These are phyloP conservation scores for Leishmania amazonensis DNA, from an alignment of 208 protist genomes.

Conservation along the genomic window DNA sequence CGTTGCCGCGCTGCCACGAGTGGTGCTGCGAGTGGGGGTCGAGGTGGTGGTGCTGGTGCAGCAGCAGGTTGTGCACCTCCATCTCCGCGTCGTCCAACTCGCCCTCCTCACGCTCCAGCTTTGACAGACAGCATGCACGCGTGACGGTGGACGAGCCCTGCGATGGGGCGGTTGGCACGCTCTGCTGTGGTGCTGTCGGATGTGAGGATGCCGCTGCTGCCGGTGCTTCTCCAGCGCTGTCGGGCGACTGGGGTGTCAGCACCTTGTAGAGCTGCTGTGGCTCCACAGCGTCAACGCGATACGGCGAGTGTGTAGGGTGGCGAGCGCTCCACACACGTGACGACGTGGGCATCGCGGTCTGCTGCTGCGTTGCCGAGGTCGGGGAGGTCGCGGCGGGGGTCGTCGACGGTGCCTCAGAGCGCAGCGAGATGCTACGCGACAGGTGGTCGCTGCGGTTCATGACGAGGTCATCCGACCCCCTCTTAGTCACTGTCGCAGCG, in stretches of 20 bases:
- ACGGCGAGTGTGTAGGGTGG: background rate
- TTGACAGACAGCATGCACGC: background rate
- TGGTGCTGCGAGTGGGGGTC: background rate
- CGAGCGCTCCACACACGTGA: background rate
- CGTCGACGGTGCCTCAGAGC: background rate
- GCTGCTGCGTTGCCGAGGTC: background rate
- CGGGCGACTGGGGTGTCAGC: background rate
- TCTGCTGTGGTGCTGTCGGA: background rate
- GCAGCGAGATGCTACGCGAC: background rate
- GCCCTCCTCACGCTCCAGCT: background rate
- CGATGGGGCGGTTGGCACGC: background rate
- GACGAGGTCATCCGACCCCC: background rate
- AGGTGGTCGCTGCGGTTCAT: background rate
- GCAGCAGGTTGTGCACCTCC: background rate
- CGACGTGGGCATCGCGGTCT: background rate
- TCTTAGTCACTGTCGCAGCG: background rate
- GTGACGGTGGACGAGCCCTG: background rate
- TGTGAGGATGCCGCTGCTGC: slow-evolving; percentile 3
- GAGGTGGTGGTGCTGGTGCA: background rate
- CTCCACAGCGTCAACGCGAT: background rate
- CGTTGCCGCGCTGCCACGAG: background rate
- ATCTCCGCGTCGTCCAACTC: background rate
- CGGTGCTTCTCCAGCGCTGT: background rate
- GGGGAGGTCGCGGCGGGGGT: background rate
- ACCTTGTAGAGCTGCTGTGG: slow-evolving; percentile 4